Percentiles rank a stretch among this genome's conserved stretches.
Conservation (phyloP, 164 flowering plant genomes). For the Chimonanthus praecox region DNA sequence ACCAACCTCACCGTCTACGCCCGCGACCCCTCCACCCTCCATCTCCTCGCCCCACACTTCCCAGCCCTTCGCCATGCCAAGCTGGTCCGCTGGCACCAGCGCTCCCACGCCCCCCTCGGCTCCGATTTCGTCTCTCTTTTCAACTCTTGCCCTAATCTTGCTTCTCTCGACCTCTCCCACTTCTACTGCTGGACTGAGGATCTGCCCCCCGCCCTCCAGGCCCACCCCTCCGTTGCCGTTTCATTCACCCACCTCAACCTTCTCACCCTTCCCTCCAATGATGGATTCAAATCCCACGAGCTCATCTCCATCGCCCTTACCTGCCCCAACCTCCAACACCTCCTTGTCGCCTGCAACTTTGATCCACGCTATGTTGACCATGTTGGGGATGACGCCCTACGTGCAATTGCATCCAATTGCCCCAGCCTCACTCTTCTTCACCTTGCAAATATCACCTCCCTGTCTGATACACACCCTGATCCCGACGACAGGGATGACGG, state of each 20-base stretch:
- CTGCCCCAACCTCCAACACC: slow-evolving; percentile 48
- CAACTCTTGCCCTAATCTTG: slow-evolving; percentile 24
- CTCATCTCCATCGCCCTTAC: slow-evolving; percentile 40
- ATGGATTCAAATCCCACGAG: slow-evolving; percentile 70
- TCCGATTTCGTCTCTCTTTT: slow-evolving; percentile 51
- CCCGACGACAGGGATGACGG: slow-evolving; percentile 33
- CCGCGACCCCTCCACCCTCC: slow-evolving; percentile 41
- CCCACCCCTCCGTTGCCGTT: slow-evolving; percentile 28
- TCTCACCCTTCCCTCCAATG: slow-evolving; percentile 45
- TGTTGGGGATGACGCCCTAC: slow-evolving; percentile 63
- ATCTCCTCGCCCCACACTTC: slow-evolving; percentile 45
- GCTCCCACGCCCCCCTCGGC: slow-evolving; percentile 38
- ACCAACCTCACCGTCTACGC: slow-evolving; percentile 58
- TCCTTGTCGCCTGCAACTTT: slow-evolving; percentile 58
- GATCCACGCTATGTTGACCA: slow-evolving; percentile 75
- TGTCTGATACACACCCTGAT: slow-evolving; percentile 30
- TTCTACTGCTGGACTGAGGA: slow-evolving; percentile 94
- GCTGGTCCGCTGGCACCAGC: slow-evolving; percentile 89
- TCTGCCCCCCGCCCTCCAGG: slow-evolving; percentile 48
- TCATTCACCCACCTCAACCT: slow-evolving; percentile 41
- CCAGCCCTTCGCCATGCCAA: slow-evolving; percentile 40
- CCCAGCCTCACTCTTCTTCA: slow-evolving; percentile 47
- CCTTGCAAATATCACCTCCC: slow-evolving; percentile 50
- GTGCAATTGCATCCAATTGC: slow-evolving; percentile 49
- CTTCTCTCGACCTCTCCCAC: slow-evolving; percentile 52